Percentiles rank a stretch among this genome's conserved stretches.
Conservation (phyloP, 2,329 filamentous ascomycete genomes). For the Aureobasidium pullulans region DNA sequence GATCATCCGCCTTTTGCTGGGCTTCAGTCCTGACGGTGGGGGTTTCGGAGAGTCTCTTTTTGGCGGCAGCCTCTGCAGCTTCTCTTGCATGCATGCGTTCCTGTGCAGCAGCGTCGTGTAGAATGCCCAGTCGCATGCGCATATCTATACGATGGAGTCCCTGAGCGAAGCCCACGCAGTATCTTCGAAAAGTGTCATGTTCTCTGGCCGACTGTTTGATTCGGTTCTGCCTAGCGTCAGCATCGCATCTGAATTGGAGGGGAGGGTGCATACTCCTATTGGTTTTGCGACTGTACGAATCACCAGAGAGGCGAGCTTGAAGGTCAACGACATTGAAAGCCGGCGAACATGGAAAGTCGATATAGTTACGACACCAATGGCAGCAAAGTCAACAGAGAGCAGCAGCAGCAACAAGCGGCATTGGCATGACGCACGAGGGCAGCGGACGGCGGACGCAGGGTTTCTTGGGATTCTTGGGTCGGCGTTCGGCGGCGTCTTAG, state of each 20-base stretch:
- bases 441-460: background rate
- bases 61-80: slow-evolving; percentile 48
- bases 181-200: slow-evolving; percentile 56
- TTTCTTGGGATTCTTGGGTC: background rate
- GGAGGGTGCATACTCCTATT: slow-evolving; percentile 48
- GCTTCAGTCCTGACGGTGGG: slow-evolving; percentile 58
- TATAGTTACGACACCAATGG: background rate
- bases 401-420: background rate
- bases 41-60: slow-evolving; percentile 37
- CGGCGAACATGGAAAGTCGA: background rate
- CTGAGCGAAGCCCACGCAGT: slow-evolving; percentile 58
- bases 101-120: slow-evolving; percentile 54
- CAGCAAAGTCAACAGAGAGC: background rate
- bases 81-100: slow-evolving; percentile 46
- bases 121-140: slow-evolving; percentile 57
- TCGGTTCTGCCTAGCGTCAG: slow-evolving; percentile 44
- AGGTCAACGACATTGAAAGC: slow-evolving; percentile 52
- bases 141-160: slow-evolving; percentile 59
- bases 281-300: slow-evolving; percentile 62
- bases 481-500: background rate
- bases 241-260: background rate
- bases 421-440: background rate
- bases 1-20: slow-evolving; percentile 50
- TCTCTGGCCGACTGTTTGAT: slow-evolving; percentile 63
- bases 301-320: slow-evolving; percentile 58